Evolutionary conservation across 306 rosid species (phyloP), one percentile per base, ranked within the genome.

Genomic region (Potentilla sterilis): DNA sequence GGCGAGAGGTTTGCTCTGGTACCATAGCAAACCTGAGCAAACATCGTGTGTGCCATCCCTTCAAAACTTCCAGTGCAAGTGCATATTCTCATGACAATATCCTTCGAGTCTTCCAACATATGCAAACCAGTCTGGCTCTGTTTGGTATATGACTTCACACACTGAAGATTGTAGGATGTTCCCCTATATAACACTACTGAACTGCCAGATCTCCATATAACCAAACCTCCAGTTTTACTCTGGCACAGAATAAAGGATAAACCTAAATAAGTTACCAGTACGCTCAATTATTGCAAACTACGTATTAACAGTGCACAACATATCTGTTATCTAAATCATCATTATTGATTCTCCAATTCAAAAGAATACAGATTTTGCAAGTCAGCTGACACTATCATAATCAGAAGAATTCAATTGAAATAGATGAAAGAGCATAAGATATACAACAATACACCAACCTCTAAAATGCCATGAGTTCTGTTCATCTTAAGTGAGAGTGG

Each of bases 171-270:
- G 86, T 94, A 94, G 48, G 85, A 69, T 85, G 83, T 79, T 82
- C 96, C 97, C 84, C 98, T 89, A 78, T 88, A 94, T 70, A 94
- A 67, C 81, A 94, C 97, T 65, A 91, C 75, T 43, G 91, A 87
- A 78, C 97, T 86, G 51, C 98, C 98, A 0, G 97, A 94, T 81
- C 98, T 89, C 96, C 97, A 91, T 68, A 94, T 87, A 75, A 94
- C 94, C 79, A 90, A 79, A 58, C 98, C 97, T 77, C 98, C 93
- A 38, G 92, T 90, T 87, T 80, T 94, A 77, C 79, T 87, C 98
- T 94, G 82, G 79, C 71, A 54, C 73, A 67, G 74, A 78, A 70
- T 46, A n/a, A 46, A 80, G 77, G 40, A 72, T 46, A 78, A 68
- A 28, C 41, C 32, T 61, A 52, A 58, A 78, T 48, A 70, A 80